Evolutionary conservation across 2,329 filamentous ascomycete genomes (phyloP), one percentile per base, ranked within the genome.

Genomic region (Scytalidium lignicola): DNA sequence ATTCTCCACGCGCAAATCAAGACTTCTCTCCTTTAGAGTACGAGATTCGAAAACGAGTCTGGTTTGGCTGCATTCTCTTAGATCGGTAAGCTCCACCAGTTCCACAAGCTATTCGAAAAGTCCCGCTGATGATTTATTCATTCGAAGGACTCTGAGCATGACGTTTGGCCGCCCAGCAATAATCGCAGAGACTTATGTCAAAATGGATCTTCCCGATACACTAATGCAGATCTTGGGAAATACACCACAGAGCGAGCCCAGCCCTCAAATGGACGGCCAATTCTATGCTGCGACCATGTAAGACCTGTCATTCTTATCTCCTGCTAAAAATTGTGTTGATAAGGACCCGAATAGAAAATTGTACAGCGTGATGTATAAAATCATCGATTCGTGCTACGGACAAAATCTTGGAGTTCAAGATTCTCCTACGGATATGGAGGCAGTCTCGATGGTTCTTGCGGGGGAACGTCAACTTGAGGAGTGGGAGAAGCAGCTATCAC

Each of bases 151-250:
- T 7, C 55, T 76, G 44, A 74, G 74, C 53, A 75, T 76, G 69
- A 76, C 73, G 0, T 74, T 76, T 51, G 74, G 74, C 2, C 65
- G 75, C 0, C 75, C 74, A 0, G 60, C 66, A 1, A 62, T 67
- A 0, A 75, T 78, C 12, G 69, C 71, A 1, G 67, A 74, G 3
- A 64, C 63, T 32, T 71, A 73, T 26, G 61, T 75, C 40, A 64
- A 65, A 46, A 55, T 72, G 1, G 62, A 67, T 17, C 50, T 71
- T 7, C 68, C 70, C 15, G 58, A 28, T 28, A 28, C 26, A 67
- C 39, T 52, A 44, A 26, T 28, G 26, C n/a, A 18, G 13, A n/a
- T 29, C 12, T 17, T 13, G 10, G 19, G n/a, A 12, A 1, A 42
- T 51, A 18, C 9, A 41, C 18, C 44, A 51, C 3, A 17, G 26